Conservation (phyloP, 805 yeast species). For the Sugiyamaella lignohabitans region DNA sequence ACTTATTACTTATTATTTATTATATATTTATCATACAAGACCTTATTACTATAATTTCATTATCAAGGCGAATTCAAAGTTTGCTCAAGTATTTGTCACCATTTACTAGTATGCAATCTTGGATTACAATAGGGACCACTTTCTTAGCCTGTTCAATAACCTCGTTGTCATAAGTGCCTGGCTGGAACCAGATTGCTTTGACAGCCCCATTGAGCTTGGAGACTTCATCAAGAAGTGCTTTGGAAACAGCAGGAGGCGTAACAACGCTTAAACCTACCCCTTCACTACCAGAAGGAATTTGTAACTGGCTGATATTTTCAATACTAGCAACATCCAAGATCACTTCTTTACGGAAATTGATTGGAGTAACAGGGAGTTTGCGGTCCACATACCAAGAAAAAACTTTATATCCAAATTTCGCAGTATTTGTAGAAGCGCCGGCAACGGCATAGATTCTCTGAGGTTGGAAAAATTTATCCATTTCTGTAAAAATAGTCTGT, state of each 20-base stretch:
- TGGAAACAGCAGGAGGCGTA: conserved; percentile 65
- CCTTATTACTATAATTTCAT: neutral
- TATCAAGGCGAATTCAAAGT: conserved; percentile 11
- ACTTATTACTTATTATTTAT: no score
- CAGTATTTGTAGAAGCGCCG: conserved; percentile 62
- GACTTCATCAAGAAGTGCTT: conserved; percentile 38
- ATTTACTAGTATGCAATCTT: conserved; percentile 61
- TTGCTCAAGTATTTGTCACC: conserved; percentile 42
- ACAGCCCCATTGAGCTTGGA: conserved; percentile 31
- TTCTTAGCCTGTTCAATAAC: conserved; percentile 31
- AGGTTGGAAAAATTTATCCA: conserved; percentile 44
- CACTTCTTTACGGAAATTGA: conserved; percentile 50
- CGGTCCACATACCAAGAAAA: conserved; percentile 58
- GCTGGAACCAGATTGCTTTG: conserved; percentile 74
- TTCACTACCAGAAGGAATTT: conserved; percentile 26
- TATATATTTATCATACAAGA: neutral
- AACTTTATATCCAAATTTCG: conserved; percentile 66
- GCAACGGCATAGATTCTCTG: conserved; percentile 54
- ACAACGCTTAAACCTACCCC: conserved; percentile 51
- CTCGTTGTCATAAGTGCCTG: conserved; percentile 60
- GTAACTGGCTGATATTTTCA: conserved; percentile 20
- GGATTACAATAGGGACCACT: conserved; percentile 34
- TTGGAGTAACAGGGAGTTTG: conserved; percentile 53
- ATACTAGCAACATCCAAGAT: conserved; percentile 42
- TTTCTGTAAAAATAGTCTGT: no score